Percentiles rank a stretch among this genome's conserved stretches.
Evolutionary conservation across 495 filamentous ascomycete species (phyloP).

Genomic region (Aspergillus incahuasiensis): DNA sequence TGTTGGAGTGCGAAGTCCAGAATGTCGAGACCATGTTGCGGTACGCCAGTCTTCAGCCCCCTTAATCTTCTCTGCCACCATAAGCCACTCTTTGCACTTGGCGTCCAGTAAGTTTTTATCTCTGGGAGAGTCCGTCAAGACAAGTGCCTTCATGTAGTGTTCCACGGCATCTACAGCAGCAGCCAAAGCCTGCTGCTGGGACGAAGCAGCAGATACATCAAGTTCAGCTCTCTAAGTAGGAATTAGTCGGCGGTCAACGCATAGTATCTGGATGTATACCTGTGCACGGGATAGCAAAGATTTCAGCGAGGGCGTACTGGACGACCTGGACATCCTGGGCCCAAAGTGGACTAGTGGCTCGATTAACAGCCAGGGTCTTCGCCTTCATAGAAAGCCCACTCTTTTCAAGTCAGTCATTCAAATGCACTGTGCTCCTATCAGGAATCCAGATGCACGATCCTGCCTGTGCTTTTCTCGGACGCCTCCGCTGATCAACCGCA

Average conservation of each 20-base stretch:
- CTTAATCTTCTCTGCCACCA: conserved; percentile 71
- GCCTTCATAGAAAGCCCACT: background rate
- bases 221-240: conserved; percentile 55
- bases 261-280: conserved; percentile 13
- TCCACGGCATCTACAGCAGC: conserved; percentile 71
- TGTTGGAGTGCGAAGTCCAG: conserved; percentile 25
- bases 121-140: conserved; percentile 41
- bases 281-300: conserved; percentile 25
- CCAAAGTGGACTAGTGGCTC: background rate
- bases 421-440: conserved; percentile 6
- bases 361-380: conserved; percentile 1
- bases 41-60: conserved; percentile 30
- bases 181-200: conserved; percentile 63
- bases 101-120: conserved; percentile 57
- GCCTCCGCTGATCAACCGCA: conserved; percentile 13
- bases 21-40: conserved; percentile 16
- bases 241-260: conserved; percentile 17
- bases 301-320: conserved; percentile 23
- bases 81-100: conserved; percentile 63
- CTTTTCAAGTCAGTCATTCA: conserved; percentile 5
- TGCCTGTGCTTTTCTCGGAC: conserved; percentile 11
- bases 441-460: background rate
- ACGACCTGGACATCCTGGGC: conserved; percentile 31
- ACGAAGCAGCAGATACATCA: conserved; percentile 48
- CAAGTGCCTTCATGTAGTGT: conserved; percentile 69